phyloP scores from a whole-genome alignment of 495 filamentous ascomycete genomes.

The Penicillium silybi region DNA sequence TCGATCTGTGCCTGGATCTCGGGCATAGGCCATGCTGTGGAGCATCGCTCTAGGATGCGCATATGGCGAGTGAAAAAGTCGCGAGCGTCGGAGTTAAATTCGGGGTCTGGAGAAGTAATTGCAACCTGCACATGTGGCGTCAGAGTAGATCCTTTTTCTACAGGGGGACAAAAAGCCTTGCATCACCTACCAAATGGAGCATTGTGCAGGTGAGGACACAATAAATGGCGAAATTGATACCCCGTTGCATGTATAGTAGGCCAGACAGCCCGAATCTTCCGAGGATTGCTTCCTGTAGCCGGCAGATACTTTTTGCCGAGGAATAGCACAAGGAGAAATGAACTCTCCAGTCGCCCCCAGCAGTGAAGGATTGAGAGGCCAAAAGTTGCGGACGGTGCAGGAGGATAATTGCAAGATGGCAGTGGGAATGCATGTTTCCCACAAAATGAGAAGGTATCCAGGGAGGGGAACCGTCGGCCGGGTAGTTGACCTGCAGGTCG shows the following conservation, averaged over 20 bases:
- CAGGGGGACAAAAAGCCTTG: neutral
- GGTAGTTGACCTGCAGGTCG: constrained; percentile 76
- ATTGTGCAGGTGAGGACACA: constrained; percentile 88
- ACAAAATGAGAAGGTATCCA: constrained; percentile 88
- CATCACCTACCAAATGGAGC: constrained; percentile 76
- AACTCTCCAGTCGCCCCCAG: constrained; percentile 77
- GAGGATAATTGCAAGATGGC: constrained; percentile 82
- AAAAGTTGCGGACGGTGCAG: constrained; percentile 84
- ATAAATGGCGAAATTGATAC: constrained; percentile 95
- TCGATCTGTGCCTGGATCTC: constrained; percentile 92
- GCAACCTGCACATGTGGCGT: constrained; percentile 61
- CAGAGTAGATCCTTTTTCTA: constrained; percentile 6
- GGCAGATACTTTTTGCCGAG: constrained; percentile 83
- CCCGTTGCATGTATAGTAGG: constrained; percentile 87
- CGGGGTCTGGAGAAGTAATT: constrained; percentile 89
- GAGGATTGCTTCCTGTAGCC: constrained; percentile 84
- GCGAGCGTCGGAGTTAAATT: constrained; percentile 77
- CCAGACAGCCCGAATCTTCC: constrained; percentile 74
- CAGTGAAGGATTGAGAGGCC: constrained; percentile 65
- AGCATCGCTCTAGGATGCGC: constrained; percentile 87
- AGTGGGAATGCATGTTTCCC: constrained; percentile 90
- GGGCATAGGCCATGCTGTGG: constrained; percentile 80
- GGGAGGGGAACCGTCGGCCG: constrained; percentile 72
- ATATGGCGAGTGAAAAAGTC: constrained; percentile 95
- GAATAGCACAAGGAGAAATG: constrained; percentile 85